Conservation (phyloP, 176 grass and related monocot genomes). For the Lolium perenne region DNA sequence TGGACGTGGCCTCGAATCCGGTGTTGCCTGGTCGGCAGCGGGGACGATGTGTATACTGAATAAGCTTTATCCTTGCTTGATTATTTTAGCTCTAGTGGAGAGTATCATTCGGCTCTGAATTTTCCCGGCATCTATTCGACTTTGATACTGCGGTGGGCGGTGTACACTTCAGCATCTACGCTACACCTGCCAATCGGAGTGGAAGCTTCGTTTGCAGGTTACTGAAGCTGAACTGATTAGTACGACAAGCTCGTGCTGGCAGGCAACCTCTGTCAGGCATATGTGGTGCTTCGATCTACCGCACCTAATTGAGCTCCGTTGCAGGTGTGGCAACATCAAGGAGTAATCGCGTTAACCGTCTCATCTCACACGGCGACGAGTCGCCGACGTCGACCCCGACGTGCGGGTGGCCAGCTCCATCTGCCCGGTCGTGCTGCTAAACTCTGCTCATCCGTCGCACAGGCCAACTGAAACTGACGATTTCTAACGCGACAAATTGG, state of each 20-base stretch:
- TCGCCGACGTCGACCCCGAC: neutral
- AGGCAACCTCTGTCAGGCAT: too few species aligned
- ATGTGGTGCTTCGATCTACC: too few species aligned
- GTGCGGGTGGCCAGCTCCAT: neutral
- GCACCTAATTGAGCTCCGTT: too few species aligned
- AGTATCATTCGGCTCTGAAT: neutral
- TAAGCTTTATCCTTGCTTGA: neutral
- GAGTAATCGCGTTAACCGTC: neutral
- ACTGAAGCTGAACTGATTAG: too few species aligned
- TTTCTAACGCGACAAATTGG: neutral
- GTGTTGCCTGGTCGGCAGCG: neutral
- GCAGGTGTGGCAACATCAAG: too few species aligned
- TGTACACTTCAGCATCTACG: neutral
- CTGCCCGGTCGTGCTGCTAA: neutral
- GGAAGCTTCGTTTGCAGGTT: neutral
- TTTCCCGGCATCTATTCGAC: neutral
- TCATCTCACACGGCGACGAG: neutral
- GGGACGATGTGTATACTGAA: neutral
- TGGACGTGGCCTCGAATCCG: slow-evolving; percentile 6
- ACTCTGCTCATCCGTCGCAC: neutral
- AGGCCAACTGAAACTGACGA: neutral
- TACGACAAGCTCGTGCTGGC: too few species aligned
- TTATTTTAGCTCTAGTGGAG: neutral
- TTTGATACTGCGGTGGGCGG: neutral
- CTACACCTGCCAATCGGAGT: neutral